Conservation (phyloP, 768 basidiomycete genomes). For the Piloderma croceum region DNA sequence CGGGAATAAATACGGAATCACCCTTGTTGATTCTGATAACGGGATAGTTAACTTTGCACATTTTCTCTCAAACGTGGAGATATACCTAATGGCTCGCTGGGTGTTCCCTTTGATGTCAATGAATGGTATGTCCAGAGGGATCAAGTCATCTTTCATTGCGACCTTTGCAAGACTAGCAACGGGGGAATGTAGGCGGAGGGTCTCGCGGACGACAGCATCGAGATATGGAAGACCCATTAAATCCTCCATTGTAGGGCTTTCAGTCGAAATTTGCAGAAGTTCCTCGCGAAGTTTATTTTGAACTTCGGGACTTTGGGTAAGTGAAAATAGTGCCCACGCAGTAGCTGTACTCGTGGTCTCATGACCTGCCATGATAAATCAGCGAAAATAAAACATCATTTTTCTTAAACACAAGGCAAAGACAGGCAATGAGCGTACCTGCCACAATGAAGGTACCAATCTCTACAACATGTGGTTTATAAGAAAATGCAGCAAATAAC, state of each 20-base stretch:
- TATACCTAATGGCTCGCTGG: conserved; percentile 26
- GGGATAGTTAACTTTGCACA: not conserved
- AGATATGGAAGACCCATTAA: conserved; percentile 47
- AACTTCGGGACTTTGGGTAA: conserved; percentile 32
- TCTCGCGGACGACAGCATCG: conserved; percentile 42
- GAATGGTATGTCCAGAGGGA: conserved; percentile 31
- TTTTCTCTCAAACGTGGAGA: not conserved
- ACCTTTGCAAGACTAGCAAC: conserved; percentile 26
- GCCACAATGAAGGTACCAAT: conserved; percentile 57
- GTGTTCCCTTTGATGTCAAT: conserved; percentile 27
- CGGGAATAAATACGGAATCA: conserved; percentile 25
- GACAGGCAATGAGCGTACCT: conserved; percentile 21
- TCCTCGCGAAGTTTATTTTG: conserved; percentile 44
- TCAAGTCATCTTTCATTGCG: conserved; percentile 31
- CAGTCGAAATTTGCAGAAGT: conserved; percentile 31
- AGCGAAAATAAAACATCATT: not conserved
- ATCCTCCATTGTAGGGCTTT: conserved; percentile 46
- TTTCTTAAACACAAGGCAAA: conserved; percentile 1
- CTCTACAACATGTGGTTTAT: too few species aligned
- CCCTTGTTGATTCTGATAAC: conserved; percentile 18
- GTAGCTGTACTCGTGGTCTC: conserved; percentile 15
- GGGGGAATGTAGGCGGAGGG: conserved; percentile 36
- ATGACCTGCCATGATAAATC: not conserved
- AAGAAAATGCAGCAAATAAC: too few species aligned
- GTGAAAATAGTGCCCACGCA: conserved; percentile 41